Base-by-base conservation (phyloP, 2,329 filamentous ascomycete genomes). In the Aspergillus pseudoviridinutans region DNA sequence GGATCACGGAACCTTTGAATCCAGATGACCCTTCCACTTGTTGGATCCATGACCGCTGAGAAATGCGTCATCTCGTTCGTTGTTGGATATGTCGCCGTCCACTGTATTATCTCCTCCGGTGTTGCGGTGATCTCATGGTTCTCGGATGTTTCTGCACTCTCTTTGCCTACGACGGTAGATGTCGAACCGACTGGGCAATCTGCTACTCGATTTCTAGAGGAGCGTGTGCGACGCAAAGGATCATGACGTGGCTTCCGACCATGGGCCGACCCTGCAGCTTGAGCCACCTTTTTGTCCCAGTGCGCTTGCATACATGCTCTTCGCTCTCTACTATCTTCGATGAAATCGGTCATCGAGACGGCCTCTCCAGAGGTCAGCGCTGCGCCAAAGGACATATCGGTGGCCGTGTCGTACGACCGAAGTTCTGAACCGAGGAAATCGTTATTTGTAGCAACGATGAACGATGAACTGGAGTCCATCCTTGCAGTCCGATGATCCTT, bases 61-160 rank as follows among this genome's bases (percentile, higher is more conserved):
- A 82, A 87, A 69, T 87, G 84, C 2, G 83, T 86, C 38, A 74
- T 75, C 55, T 84, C 80, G 63, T 86, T 87, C 17, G 78, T 78
- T 3, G 82, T 80, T 0, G 84, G 84, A 58, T 79, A 82, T 14
- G 71, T 71, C 24, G 73, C 71, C 8, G 85, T 71, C 83, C 83
- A 84, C 10, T 70, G 62, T 2, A 76, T 70, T 3, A 85, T 64
- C 29, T 77, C 71, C 14, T 59, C 51, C 9, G 70, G 67, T 58
- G 64, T 69, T 29, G 69, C 61, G 10, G 64, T 67, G 10, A 68
- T 53, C 38, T 64, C 61, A 35, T 64, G 60, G 51, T 56, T 50
- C 28, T 63, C 59, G 32, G 32, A n/a, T 27, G 49, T 8, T 20
- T 60, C 53, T 12, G 49, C 32, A 3, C 20, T 46, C 42, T 27